Base-by-base conservation (phyloP, 2,329 filamentous ascomycete genomes). In the Rutstroemia sp. region DNA sequence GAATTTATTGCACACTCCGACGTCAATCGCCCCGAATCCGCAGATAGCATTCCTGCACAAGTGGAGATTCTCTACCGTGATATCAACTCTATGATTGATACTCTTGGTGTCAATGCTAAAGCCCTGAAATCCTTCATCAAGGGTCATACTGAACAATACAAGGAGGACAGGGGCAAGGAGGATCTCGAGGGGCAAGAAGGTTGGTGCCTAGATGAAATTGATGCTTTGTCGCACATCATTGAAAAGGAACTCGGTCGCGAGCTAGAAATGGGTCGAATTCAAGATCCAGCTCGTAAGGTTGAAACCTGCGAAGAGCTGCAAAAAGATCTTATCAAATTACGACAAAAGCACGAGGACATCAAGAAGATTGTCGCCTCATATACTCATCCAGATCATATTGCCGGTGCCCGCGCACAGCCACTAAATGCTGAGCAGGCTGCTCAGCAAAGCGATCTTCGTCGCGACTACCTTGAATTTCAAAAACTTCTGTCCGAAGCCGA, bases 31-130 rank as follows among this genome's bases (percentile, higher is more conserved):
- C 74, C 76, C 16, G 59, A 58, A 38, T 60, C 68, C 12, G 63
- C 61, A 52, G 79, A 84, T 54, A 83, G 77, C 47, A 75, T 86
- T 34, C 79, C 82, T 4, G 77, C 79, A 8, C 83, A 86, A 62
- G 82, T 84, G 21, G 83, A 87, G 66, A 79, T 82, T 18, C 75
- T 87, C 1, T 94, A 89, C 69, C 81, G 87, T 46, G 89, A 92
- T 65, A 88, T 92, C 69, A 92, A 94, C 70, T 88, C 88, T 12
- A 99, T 97, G 94, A 85, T 99, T 45, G 90, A 96, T 65, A 92
- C 89, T 0, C 75, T 97, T 42, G 92, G 92, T 9, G 79, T 96
- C 50, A 97, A 97, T 68, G 83, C 88, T 5, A 81, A 92, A 39
- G 76, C 78, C 49, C 52, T 73, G 30, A 64, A 67, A 49, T 75